phyloP scores from a whole-genome alignment of 139 green algal species.

The Limnomonas spitsbergensis region DNA sequence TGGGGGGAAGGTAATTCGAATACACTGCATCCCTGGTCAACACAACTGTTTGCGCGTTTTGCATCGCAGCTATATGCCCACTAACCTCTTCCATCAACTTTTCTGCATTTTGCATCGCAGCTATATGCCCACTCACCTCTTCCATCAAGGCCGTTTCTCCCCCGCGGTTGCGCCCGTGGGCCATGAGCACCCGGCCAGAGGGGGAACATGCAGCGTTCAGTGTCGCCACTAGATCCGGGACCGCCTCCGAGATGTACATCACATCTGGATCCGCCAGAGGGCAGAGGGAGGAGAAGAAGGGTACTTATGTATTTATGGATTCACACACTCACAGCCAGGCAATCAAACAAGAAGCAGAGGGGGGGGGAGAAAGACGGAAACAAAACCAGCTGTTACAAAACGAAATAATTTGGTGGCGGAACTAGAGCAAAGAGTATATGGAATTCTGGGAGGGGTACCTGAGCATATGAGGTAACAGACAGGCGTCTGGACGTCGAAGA shows the following conservation, averaged over 20 bases:
- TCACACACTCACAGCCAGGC: too few relatives aligned
- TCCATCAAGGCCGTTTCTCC: conserved; percentile 9
- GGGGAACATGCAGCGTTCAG: neutral
- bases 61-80: neutral
- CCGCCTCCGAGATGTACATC: conserved; percentile 14
- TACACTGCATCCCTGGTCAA: too few relatives aligned
- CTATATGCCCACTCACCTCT: neutral
- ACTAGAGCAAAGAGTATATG: too few relatives aligned
- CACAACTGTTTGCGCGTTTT: too few relatives aligned
- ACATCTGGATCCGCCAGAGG: conserved; percentile 1
- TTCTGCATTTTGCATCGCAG: conserved; percentile 6
- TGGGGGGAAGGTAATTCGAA: too few relatives aligned
- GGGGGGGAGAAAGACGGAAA: too few relatives aligned
- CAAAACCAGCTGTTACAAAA: too few relatives aligned
- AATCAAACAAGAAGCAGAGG: too few relatives aligned
- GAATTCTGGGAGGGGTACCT: too few relatives aligned
- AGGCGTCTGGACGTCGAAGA: too few relatives aligned
- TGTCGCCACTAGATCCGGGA: neutral
- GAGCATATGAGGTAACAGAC: too few relatives aligned
- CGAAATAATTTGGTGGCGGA: too few relatives aligned
- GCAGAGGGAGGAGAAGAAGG: neutral
- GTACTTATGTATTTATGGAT: neutral
- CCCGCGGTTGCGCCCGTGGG: conserved; percentile 3
- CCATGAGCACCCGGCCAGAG: neutral
- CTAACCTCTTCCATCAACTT: conserved; percentile 5